These are phyloP conservation scores for Cymbidium sinense DNA, from an alignment of 106 monocot genomes.

Conservation along the genomic window DNA sequence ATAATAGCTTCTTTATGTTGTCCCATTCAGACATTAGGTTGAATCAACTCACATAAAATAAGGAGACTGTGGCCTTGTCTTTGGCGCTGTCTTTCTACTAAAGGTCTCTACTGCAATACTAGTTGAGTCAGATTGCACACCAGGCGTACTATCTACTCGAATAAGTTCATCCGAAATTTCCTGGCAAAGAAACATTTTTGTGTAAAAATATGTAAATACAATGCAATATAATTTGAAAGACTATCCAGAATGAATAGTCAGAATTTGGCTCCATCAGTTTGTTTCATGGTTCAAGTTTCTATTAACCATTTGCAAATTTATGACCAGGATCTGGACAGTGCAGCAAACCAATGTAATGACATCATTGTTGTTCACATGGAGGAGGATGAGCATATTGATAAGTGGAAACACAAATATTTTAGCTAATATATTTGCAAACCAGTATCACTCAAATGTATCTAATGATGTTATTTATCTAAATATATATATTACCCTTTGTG, in stretches of 20 bases:
- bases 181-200: constrained; percentile 19
- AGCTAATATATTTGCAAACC: too few species aligned
- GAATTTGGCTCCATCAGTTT: not conserved
- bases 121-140: constrained; percentile 10
- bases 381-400: too few species aligned
- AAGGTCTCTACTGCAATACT: constrained; percentile 9
- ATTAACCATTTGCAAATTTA: too few species aligned
- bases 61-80: constrained; percentile 51
- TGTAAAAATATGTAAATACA: not conserved
- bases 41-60: constrained; percentile 33
- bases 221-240: too few species aligned
- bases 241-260: too few species aligned
- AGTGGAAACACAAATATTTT: too few species aligned
- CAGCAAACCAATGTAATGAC: too few species aligned
- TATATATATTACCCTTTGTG: constrained; percentile 35
- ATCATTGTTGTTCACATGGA: too few species aligned
- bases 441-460: not conserved
- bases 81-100: constrained; percentile 7
- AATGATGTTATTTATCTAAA: not conserved
- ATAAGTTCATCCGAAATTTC: constrained; percentile 24
- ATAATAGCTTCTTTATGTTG: not conserved
- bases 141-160: constrained; percentile 3
- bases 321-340: not conserved
- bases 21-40: not conserved
- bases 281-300: not conserved